Conservation (phyloP, 2,329 filamentous ascomycete species). For the Alternaria consortialis region DNA sequence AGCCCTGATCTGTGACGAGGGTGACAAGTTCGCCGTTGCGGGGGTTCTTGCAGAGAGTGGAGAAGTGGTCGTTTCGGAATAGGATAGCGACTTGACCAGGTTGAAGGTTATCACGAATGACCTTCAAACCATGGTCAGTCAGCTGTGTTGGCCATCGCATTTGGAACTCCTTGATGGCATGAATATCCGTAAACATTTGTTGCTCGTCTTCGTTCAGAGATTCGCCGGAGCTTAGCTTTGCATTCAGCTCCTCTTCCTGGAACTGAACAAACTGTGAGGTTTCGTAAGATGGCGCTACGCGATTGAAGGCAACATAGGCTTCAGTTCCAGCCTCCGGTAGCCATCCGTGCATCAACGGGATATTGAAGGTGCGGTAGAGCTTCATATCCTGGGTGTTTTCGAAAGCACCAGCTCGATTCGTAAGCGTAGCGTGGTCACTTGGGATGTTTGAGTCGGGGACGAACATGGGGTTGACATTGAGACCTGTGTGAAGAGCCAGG, state of each 20-base stretch:
- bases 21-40: constrained; percentile 77
- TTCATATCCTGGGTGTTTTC: constrained; percentile 87
- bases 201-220: constrained; percentile 78
- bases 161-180: constrained; percentile 86
- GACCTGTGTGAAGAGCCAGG: constrained; percentile 88
- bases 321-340: constrained; percentile 73
- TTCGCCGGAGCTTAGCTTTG: constrained; percentile 69
- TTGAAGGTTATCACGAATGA: constrained; percentile 73
- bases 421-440: constrained; percentile 45
- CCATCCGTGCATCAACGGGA: constrained; percentile 95
- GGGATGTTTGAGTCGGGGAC: constrained; percentile 62
- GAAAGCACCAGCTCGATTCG: constrained; percentile 73
- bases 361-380: constrained; percentile 87
- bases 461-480: constrained; percentile 97
- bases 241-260: constrained; percentile 85
- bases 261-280: constrained; percentile 91
- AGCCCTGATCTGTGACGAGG: constrained; percentile 92
- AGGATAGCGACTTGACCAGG: constrained; percentile 87
- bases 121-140: constrained; percentile 79
- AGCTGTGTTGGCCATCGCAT: constrained; percentile 83
- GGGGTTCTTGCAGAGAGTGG: constrained; percentile 90
- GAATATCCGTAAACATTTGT: constrained; percentile 80
- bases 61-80: constrained; percentile 97
- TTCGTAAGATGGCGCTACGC: constrained; percentile 85
- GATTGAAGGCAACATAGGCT: constrained; percentile 73